Evolutionary conservation across 2,329 filamentous ascomycete species (phyloP), one percentile per base, ranked within the genome.

Genomic region (Paradendryphiella salina): DNA sequence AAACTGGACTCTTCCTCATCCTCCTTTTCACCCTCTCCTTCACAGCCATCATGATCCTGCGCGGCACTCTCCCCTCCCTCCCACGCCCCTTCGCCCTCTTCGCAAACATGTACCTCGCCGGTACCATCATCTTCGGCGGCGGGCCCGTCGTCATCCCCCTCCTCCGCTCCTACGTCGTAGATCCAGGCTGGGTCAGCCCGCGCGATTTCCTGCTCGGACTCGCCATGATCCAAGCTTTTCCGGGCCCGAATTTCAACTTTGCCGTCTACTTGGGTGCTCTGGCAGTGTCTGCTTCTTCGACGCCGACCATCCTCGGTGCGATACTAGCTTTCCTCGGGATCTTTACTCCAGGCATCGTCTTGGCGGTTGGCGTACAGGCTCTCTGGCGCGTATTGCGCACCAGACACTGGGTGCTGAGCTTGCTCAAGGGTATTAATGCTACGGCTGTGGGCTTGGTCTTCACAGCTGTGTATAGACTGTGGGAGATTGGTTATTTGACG

Each of bases 171-270:
- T 76, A 76, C 38, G 64, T 89, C 29, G 87, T 89, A 0, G 77
- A 79, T 0, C 84, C 86, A 18, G 84, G 84, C 5, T 90, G 86
- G 86, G 86, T 90, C 0, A 82, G 80, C 0, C 77, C 85, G 0
- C 80, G 87, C 3, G 85, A 90, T 65, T 90, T 90, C 65, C 75
- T 90, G 0, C 82, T 90, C 40, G 87, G 87, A 0, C 80, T 90
- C 0, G 88, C 87, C 6, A 79, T 90, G 45, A 85, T 84, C 14
- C 87, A 90, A 68, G 80, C 85, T 0, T 87, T 90, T 50, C 87
- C 87, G 0, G 83, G 83, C 0, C 84, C 83, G 0, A 82, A 83
- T 56, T 82, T 82, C 71, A 82, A 82, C 63, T 85, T 77, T 36
- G 69, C 67, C 1, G 75, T 77, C 11, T 77, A 73, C 42, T 67